Conservation (phyloP, 108 stramenopile genomes). For the Skeletonema costatum region DNA sequence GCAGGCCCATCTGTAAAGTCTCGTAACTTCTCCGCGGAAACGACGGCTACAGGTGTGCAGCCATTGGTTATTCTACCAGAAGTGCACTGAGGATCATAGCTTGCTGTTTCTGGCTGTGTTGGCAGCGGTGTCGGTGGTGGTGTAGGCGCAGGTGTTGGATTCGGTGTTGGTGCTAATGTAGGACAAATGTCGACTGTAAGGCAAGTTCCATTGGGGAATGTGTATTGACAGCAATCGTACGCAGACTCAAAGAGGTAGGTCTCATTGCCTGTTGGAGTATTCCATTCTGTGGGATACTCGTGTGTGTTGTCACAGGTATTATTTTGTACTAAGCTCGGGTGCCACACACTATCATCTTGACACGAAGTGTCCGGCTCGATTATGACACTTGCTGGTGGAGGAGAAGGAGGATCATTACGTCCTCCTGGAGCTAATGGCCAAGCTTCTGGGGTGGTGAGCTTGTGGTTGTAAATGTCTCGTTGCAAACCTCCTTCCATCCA, state of each 20-base stretch:
- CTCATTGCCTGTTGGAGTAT: not conserved
- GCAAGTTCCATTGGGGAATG: not conserved
- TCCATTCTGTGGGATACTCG: not conserved
- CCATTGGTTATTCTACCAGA: conserved; percentile 5
- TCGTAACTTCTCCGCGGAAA: conserved; percentile 10
- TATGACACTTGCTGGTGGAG: not conserved
- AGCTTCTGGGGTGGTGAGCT: conserved; percentile 3
- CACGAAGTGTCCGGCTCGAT: not conserved
- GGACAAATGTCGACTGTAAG: not conserved
- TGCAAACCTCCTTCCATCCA: conserved; percentile 32
- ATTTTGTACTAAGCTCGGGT: not conserved
- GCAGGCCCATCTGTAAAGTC: conserved; percentile 8
- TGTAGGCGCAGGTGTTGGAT: conserved; percentile 4
- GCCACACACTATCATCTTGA: not conserved
- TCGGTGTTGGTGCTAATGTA: not conserved
- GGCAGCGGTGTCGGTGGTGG: not conserved
- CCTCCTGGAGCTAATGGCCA: conserved; percentile 4
- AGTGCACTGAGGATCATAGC: conserved; percentile 19
- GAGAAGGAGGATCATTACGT: not conserved
- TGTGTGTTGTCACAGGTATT: conserved; percentile 4
- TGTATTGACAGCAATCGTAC: not conserved
- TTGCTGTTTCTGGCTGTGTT: not conserved
- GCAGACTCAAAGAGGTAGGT: conserved; percentile 6
- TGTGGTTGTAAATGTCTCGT: conserved; percentile 8
- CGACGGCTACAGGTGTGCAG: conserved; percentile 10